phyloP scores from a whole-genome alignment of 805 yeast species.

The Candida tammaniensis region DNA sequence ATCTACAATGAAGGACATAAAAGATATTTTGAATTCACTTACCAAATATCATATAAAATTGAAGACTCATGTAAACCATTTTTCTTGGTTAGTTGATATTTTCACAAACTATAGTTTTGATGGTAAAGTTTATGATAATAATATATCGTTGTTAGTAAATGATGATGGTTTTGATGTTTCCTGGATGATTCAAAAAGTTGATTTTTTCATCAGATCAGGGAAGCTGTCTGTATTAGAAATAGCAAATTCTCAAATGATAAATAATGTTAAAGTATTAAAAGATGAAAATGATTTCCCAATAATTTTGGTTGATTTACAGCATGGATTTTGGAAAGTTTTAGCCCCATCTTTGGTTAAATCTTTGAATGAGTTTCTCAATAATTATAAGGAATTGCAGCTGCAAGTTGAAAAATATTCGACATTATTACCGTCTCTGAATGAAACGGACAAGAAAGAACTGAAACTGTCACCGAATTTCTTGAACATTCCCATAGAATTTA shows the following conservation, averaged over 20 bases:
- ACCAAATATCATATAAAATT: constrained; percentile 6
- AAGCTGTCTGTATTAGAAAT: constrained; percentile 18
- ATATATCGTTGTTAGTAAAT: constrained; percentile 13
- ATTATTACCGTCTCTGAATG: background rate
- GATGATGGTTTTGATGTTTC: constrained; percentile 15
- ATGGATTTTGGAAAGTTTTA: constrained; percentile 31
- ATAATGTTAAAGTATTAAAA: constrained; percentile 14
- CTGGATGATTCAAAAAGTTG: constrained; percentile 18
- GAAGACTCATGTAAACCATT: constrained; percentile 18
- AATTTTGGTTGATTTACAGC: constrained; percentile 14
- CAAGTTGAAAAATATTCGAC: constrained; percentile 1
- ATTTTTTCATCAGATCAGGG: constrained; percentile 14
- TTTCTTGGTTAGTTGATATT: constrained; percentile 18
- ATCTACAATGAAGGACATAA: background rate
- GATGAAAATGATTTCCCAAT: constrained; percentile 9
- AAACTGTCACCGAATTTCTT: background rate
- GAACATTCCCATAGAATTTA: constrained; percentile 21
- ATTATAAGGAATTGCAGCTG: background rate
- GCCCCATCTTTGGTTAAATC: constrained; percentile 22
- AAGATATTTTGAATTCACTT: too few relatives aligned
- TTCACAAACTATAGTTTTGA: constrained; percentile 16
- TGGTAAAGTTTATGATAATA: constrained; percentile 18
- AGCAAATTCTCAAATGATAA: constrained; percentile 24
- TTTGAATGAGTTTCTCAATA: constrained; percentile 13
- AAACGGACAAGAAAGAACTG: background rate